Evolutionary conservation across 192 early-diverging fungal genomes (phyloP).

Genomic region (Podila horticola): DNA sequence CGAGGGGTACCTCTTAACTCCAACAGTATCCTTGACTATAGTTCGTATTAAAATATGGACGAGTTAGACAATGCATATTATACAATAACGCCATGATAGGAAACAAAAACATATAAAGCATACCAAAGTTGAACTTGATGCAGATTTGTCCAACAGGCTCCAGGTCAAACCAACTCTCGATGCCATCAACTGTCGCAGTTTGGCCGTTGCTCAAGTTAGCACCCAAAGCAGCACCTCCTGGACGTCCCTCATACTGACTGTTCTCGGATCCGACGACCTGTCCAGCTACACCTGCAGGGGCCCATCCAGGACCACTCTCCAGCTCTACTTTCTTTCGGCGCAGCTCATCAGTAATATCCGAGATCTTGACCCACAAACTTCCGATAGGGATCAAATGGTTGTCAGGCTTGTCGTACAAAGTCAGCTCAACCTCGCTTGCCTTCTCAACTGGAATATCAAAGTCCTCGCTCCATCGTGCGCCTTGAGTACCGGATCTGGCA

Average conservation of each 20-base stretch:
- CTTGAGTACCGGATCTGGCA: conserved; percentile 60
- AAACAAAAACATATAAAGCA: conserved; percentile 1
- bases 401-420: conserved; percentile 86
- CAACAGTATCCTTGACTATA: conserved; percentile 61
- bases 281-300: conserved; percentile 53
- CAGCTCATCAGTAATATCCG: conserved; percentile 91
- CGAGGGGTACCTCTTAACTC: conserved; percentile 62
- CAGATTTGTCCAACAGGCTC: conserved; percentile 93
- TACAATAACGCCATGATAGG: background rate
- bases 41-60: no score
- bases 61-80: no score
- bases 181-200: conserved; percentile 58
- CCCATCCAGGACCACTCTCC: conserved; percentile 67
- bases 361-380: conserved; percentile 92
- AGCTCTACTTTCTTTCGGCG: conserved; percentile 76
- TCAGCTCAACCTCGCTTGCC: conserved; percentile 92
- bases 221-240: background rate
- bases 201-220: conserved; percentile 20
- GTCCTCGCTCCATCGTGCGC: conserved; percentile 84
- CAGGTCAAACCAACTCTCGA: conserved; percentile 89
- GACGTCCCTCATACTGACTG: conserved; percentile 9
- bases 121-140: conserved; percentile 88
- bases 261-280: conserved; percentile 20
- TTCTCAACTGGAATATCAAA: conserved; percentile 91
- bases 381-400: conserved; percentile 78